Conservation (phyloP, 176 grass and related monocot species). For the Ampelocalamus luodianensis region DNA sequence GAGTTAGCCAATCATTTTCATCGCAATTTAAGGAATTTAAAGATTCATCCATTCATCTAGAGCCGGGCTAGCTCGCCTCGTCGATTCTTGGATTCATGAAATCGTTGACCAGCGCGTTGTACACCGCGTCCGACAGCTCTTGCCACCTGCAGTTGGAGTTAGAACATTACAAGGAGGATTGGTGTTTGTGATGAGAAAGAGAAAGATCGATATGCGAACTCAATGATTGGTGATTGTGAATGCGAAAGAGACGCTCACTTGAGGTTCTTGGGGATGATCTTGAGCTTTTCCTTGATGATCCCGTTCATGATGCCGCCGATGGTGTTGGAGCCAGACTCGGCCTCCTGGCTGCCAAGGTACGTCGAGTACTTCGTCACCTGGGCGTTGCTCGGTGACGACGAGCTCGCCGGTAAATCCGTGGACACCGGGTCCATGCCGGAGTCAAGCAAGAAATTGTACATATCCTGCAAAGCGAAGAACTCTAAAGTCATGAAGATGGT, state of each 20-base stretch:
- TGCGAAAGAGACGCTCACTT: conserved; percentile 13
- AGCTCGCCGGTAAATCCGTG: not conserved
- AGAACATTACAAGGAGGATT: not conserved
- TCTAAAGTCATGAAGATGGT: too few species aligned
- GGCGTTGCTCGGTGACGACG: not conserved
- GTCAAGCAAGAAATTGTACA: conserved; percentile 76
- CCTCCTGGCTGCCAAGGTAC: conserved; percentile 46
- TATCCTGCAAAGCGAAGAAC: conserved; percentile 42
- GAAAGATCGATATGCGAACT: not conserved
- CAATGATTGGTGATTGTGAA: not conserved
- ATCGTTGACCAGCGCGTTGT: conserved; percentile 32
- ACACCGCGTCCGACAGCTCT: conserved; percentile 2
- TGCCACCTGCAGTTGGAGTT: conserved; percentile 29
- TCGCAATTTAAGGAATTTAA: not conserved
- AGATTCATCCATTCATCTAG: not conserved
- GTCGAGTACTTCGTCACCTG: conserved; percentile 38
- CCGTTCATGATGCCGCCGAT: conserved; percentile 64
- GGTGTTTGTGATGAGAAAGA: not conserved
- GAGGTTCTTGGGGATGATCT: conserved; percentile 67
- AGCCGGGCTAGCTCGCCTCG: conserved; percentile 32
- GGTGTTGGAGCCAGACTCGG: conserved; percentile 14
- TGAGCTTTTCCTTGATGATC: conserved; percentile 57
- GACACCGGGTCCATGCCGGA: conserved; percentile 42
- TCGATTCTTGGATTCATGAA: conserved; percentile 74
- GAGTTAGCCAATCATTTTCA: not conserved